A percentile compares a stretch with the other conserved stretches of the same genome.
These are phyloP conservation scores for Cladosporium cucumerinum DNA, from an alignment of 2,329 filamentous ascomycete genomes.

Conservation along the genomic window DNA sequence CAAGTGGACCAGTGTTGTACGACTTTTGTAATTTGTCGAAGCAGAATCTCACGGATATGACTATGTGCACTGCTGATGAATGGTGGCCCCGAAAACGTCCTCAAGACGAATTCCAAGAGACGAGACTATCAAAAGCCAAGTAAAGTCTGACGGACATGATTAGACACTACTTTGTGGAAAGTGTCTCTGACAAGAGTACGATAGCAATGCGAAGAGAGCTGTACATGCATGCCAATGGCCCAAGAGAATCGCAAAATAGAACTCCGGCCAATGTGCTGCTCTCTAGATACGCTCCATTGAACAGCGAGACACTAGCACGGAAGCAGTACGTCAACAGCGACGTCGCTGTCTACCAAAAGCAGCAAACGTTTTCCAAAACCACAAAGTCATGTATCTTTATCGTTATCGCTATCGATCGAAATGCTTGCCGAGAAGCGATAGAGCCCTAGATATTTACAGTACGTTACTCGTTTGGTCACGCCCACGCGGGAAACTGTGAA, in stretches of 20 bases:
- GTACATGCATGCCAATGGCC: neutral
- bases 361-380: constrained; percentile 1
- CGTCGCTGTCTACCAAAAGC: neutral
- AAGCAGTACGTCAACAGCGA: neutral
- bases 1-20: neutral
- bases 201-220: neutral
- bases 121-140: neutral
- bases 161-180: neutral
- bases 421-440: neutral
- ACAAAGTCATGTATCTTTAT: neutral
- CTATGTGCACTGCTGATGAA: neutral
- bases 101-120: neutral
- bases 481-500: neutral
- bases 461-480: neutral
- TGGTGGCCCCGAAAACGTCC: too few species aligned
- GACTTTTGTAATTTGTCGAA: neutral
- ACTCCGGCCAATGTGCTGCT: neutral
- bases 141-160: neutral
- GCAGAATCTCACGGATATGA: neutral
- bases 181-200: neutral
- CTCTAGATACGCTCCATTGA: neutral
- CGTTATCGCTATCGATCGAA: neutral
- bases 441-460: neutral
- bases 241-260: neutral
- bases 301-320: neutral